Base-by-base conservation (phyloP, 208 protist genomes). In the Trypanosoma theileri region DNA sequence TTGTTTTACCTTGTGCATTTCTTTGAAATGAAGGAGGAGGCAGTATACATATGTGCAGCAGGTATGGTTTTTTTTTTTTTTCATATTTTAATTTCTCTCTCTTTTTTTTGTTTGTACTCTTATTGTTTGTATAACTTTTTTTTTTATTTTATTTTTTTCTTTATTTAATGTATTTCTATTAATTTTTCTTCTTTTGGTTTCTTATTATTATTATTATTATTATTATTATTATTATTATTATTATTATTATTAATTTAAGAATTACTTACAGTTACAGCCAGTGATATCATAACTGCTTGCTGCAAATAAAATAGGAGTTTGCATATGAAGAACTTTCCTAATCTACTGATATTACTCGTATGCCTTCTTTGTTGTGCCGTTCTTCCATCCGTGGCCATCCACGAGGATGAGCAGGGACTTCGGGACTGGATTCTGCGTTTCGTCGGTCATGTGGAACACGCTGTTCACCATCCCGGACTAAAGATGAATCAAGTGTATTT, bases 371-470 rank as follows among this genome's bases (percentile, higher is more conserved):
- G 14, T 72, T 19, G 44, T 72, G 10, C 42, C 71, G 50, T 52
- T 60, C 40, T 71, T 7, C 52, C 77, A 28, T 59, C 57, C 14
- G n/a, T 13, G 10, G 85, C 84, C 22, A 91, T 96, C 50, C 91
- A 96, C 58, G 91, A 90, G 54, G 91, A 96, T 75, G 91, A 96
- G 66, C 82, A 90, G 45, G 91, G 91, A 11, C 68, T 89, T 48
- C 85, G 87, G 14, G 91, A 96, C 59, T 96, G 86, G 85, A 69
- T 91, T 14, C 62, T 90, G 46, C 84, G 81, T 56, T 82, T 89
- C 62, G 84, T 86, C 4, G 91, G 91, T 13, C 74, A 92, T 59
- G 88, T 94, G 41, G 76, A 89, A 44, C 66, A 87, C 21, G 81
- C 78, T n/a, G 73, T 83, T 3, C 66, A 86, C 24, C 69, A 82